A percentile compares a stretch with the other conserved stretches of the same genome.
These are phyloP conservation scores for Dendrobium catenatum DNA, from an alignment of 106 monocot genomes.

Conservation along the genomic window DNA sequence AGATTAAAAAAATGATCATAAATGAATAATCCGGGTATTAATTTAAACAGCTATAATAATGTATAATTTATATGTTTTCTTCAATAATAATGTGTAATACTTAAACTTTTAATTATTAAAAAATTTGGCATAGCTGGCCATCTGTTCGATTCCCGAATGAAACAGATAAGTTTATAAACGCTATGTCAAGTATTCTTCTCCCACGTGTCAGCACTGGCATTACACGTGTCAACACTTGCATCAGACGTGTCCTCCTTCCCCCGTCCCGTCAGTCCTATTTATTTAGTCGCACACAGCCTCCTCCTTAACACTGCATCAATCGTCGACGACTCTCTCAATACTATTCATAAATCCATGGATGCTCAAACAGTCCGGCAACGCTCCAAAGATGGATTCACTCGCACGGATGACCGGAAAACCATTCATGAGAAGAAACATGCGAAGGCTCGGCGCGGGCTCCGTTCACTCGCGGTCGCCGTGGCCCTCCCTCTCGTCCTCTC, in stretches of 20 bases:
- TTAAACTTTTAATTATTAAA: too few relatives aligned
- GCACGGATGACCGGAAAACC: not conserved
- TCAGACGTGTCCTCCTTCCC: too few relatives aligned
- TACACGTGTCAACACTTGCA: not conserved
- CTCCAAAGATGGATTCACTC: not conserved
- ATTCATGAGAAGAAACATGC: slow-evolving; percentile 18
- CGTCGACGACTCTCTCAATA: not conserved
- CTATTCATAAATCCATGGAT: slow-evolving; percentile 10
- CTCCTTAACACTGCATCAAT: not conserved
- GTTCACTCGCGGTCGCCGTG: slow-evolving; percentile 33
- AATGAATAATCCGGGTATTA: too few relatives aligned
- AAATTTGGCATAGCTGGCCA: too few relatives aligned
- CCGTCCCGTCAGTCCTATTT: not conserved
- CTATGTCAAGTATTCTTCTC: not conserved
- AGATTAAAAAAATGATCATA: too few relatives aligned
- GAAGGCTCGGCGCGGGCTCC: slow-evolving; percentile 36
- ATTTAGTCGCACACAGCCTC: not conserved
- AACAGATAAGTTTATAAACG: not conserved
- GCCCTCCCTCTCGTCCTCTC: slow-evolving; percentile 24
- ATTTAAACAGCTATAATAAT: too few relatives aligned
- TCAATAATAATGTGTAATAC: too few relatives aligned
- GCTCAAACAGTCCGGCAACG: slow-evolving; percentile 8
- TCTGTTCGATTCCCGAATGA: too few relatives aligned
- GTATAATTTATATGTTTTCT: too few relatives aligned
- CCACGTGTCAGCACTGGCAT: not conserved